phyloP scores from a whole-genome alignment of 2,329 filamentous ascomycete genomes.

The Colletotrichum tanaceti region DNA sequence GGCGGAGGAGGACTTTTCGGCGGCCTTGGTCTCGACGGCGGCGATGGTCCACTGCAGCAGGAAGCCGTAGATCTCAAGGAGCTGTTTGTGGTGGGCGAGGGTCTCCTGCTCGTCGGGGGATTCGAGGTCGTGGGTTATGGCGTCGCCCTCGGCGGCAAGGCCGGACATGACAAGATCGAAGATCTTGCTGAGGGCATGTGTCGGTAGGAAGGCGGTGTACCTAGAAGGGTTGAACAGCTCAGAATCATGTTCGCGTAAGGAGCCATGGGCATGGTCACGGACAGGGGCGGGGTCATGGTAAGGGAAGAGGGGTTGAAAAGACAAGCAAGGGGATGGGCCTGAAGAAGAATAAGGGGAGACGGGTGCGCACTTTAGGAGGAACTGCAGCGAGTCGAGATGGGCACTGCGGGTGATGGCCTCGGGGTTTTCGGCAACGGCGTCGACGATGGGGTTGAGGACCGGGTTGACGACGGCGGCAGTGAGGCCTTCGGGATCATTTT shows the following conservation, averaged over 20 bases:
- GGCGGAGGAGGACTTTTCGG: conserved; percentile 83
- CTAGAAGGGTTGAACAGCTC: conserved; percentile 75
- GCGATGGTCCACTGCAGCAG: conserved; percentile 95
- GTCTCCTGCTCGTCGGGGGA: conserved; percentile 87
- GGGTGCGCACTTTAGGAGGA: conserved; percentile 92
- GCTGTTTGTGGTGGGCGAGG: conserved; percentile 85
- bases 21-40: conserved; percentile 92
- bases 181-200: conserved; percentile 88
- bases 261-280: conserved; percentile 23
- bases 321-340: conserved; percentile 44
- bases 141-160: conserved; percentile 85
- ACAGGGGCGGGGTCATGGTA: conserved; percentile 27
- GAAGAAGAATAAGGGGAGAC: conserved; percentile 54
- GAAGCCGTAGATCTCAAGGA: conserved; percentile 94
- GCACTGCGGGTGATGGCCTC: conserved; percentile 84
- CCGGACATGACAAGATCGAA: conserved; percentile 91
- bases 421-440: conserved; percentile 90
- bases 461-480: conserved; percentile 83
- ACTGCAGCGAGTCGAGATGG: conserved; percentile 92
- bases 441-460: conserved; percentile 90
- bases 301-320: conserved; percentile 43
- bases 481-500: conserved; percentile 88
- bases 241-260: conserved; percentile 52
- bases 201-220: conserved; percentile 82
- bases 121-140: conserved; percentile 86